Base-by-base conservation (phyloP, 106 monocot species). In the Dioscorea zingiberensis region DNA sequence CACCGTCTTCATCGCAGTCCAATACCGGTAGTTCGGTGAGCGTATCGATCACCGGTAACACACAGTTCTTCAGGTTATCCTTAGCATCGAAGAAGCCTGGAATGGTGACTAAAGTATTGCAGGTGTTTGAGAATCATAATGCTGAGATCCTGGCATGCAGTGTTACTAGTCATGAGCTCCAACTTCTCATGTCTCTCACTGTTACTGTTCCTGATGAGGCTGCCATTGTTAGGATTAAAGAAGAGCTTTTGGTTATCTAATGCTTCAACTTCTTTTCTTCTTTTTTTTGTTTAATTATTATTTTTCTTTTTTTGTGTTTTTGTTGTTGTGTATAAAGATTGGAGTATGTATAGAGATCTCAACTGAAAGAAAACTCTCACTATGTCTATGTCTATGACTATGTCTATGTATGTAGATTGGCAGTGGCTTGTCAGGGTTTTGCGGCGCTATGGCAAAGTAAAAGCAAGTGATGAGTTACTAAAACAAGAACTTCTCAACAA, bases 111-210 rank as follows among this genome's bases (percentile, higher is more conserved):
- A 26, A 26, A 23, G 68, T 86, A 21, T 24, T 79, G 21, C 58
- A 66, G 12, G 73, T 82, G 45, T 82, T 86, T 55, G 82, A 78
- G 26, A 44, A 18, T 48, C 72, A 78, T 68, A 58, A 45, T 29
- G 78, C 73, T 38, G 78, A 82, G 54, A 60, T 79, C 12, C 16
- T 86, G 62, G 45, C 23, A 27, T 54, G 65, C 13, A 69, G 78
- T 9, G 59, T 80, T 15, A 25, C 48, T 5, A 32, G 46, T 21
- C 26, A 47, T 3, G 59, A 19, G n/a, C 58, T 21, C 0, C 19
- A 18, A 23, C 47, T 27, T 15, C 62, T 25, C 13, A 13, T 84
- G 17, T 70, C 63, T 0, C 73, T 63, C 70, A 66, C 71, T 5
- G 78, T 60, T 11, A 15, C 13, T 21, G 44, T 44, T 10, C 23